phyloP scores from a whole-genome alignment of 2,329 filamentous ascomycete genomes.

The Botryotinia globosa region DNA sequence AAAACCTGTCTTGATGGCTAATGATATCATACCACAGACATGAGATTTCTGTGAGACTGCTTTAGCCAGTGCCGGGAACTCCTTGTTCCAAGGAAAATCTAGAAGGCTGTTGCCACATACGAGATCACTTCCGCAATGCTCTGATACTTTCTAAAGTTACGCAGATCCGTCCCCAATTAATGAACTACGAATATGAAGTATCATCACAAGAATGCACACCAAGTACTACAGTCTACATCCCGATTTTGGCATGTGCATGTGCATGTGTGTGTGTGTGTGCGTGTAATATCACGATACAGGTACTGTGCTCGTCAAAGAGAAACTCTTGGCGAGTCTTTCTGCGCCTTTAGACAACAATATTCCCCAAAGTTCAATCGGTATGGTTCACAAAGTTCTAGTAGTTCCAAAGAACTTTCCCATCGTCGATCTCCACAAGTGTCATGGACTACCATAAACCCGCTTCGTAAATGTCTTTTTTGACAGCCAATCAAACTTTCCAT shows the following conservation, averaged over 20 bases:
- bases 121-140: background rate
- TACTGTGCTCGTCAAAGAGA: background rate
- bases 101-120: background rate
- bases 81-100: background rate
- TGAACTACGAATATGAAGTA: background rate
- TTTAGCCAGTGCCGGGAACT: background rate
- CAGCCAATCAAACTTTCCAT: conserved; percentile 1
- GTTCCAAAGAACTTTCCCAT: conserved; percentile 1
- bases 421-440: conserved; percentile 9
- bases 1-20: conserved; percentile 58
- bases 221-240: background rate
- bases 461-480: conserved; percentile 2
- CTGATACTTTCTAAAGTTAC: background rate
- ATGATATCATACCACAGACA: conserved; percentile 10
- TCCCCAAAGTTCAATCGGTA: background rate
- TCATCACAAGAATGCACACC: background rate
- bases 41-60: background rate
- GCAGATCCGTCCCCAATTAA: background rate
- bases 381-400: conserved; percentile 1
- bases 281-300: background rate
- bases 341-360: background rate
- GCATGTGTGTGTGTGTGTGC: background rate
- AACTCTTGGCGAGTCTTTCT: background rate
- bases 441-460: background rate
- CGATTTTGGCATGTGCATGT: background rate